A percentile compares a stretch with the other conserved stretches of the same genome.
These are phyloP conservation scores for Pyrrhoderma noxium DNA, from an alignment of 1,284 basidiomycete species.

Conservation along the genomic window DNA sequence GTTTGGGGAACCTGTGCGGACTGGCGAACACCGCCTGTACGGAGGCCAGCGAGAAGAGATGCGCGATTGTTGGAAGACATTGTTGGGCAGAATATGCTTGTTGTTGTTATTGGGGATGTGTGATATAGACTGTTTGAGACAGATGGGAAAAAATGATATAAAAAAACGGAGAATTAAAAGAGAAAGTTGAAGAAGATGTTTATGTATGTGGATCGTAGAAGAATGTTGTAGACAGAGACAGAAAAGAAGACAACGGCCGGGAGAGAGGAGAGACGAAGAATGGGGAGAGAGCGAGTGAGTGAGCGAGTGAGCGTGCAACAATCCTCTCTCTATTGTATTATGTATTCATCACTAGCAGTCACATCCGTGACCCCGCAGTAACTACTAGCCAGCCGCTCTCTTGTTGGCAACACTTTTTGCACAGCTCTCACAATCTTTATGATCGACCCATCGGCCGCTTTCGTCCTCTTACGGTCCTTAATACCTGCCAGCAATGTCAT, in stretches of 20 bases:
- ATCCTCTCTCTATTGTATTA: neutral
- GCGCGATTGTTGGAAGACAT: slow-evolving; percentile 59
- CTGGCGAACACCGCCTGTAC: slow-evolving; percentile 76
- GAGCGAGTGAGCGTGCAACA: slow-evolving; percentile 5
- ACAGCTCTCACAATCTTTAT: too few relatives aligned
- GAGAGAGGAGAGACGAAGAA: slow-evolving; percentile 21
- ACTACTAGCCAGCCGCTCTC: neutral
- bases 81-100: slow-evolving; percentile 22
- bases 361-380: neutral
- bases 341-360: neutral
- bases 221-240: slow-evolving; percentile 18
- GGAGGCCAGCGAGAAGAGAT: slow-evolving; percentile 75
- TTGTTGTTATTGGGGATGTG: slow-evolving; percentile 29
- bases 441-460: too few relatives aligned
- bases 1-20: slow-evolving; percentile 56
- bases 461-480: too few relatives aligned
- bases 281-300: slow-evolving; percentile 16
- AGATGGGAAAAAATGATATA: slow-evolving; percentile 17
- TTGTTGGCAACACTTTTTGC: neutral
- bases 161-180: slow-evolving; percentile 18
- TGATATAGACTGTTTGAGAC: slow-evolving; percentile 12
- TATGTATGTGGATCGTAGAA: slow-evolving; percentile 16
- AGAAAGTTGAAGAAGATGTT: slow-evolving; percentile 20
- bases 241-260: slow-evolving; percentile 16
- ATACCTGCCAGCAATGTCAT: too few relatives aligned